Percentiles rank a stretch among this genome's conserved stretches.
phyloP scores from a whole-genome alignment of 495 filamentous ascomycete species.

The Eremomyces bilateralis region DNA sequence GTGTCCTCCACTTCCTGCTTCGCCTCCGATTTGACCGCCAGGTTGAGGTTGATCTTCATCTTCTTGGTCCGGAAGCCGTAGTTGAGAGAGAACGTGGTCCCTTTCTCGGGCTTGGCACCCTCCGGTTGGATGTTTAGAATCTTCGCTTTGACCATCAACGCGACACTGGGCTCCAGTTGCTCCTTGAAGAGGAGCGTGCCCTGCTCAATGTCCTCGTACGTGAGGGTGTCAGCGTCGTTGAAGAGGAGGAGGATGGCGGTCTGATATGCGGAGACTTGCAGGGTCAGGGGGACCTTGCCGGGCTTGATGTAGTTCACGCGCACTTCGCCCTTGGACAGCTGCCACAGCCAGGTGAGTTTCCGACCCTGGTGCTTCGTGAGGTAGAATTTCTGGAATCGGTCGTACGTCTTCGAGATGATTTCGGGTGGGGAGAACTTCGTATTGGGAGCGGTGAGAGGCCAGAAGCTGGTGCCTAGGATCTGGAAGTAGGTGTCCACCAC shows the following conservation, averaged over 20 bases:
- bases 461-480: constrained; percentile 90
- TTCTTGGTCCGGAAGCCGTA: constrained; percentile 96
- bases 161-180: constrained; percentile 62
- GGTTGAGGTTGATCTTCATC: constrained; percentile 86
- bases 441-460: constrained; percentile 69
- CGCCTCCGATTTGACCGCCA: constrained; percentile 79
- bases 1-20: constrained; percentile 93
- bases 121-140: constrained; percentile 51
- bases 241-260: constrained; percentile 95
- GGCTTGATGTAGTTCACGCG: constrained; percentile 81
- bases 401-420: constrained; percentile 67
- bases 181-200: constrained; percentile 60
- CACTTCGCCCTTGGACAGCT: constrained; percentile 91
- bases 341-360: constrained; percentile 96
- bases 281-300: constrained; percentile 80
- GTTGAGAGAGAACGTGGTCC: constrained; percentile 61
- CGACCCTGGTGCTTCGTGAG: constrained; percentile 87
- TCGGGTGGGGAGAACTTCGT: constrained; percentile 72
- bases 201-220: constrained; percentile 68
- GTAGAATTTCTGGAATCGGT: constrained; percentile 80
- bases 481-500: constrained; percentile 60
- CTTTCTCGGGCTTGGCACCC: constrained; percentile 49
- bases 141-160: constrained; percentile 75
- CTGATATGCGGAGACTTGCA: constrained; percentile 92
- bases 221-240: constrained; percentile 57